Evolutionary conservation across 2,329 filamentous ascomycete genomes (phyloP).

Genomic region (Botrytis paeoniae): DNA sequence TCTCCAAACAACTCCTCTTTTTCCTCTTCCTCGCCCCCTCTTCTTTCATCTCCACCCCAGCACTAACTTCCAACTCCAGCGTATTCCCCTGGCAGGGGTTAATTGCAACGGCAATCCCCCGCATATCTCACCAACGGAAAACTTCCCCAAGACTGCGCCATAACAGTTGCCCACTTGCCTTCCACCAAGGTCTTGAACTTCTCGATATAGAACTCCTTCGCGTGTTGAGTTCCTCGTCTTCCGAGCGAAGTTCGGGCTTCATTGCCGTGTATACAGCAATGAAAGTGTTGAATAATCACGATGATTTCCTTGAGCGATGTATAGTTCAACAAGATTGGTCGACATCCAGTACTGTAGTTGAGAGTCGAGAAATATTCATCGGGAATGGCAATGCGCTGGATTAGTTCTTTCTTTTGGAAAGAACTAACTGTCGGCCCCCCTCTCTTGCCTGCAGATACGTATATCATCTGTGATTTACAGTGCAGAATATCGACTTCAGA

Average conservation of each 20-base stretch:
- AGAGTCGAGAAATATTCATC: neutral
- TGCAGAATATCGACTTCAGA: neutral
- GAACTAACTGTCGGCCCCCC: neutral
- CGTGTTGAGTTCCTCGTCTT: neutral
- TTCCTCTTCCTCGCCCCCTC: neutral
- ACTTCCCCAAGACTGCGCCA: neutral
- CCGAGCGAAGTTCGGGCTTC: neutral
- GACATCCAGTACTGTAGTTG: neutral
- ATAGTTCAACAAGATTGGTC: neutral
- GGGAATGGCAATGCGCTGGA: neutral
- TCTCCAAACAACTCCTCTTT: too few relatives aligned
- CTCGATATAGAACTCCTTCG: neutral
- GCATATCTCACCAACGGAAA: neutral
- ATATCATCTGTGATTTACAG: accelerated
- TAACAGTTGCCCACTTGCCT: neutral
- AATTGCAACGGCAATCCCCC: neutral
- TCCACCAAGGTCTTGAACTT: neutral
- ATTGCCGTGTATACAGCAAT: neutral
- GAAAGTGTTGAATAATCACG: neutral
- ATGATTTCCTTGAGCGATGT: neutral
- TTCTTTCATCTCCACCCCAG: neutral
- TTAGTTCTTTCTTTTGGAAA: neutral
- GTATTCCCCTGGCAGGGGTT: too few relatives aligned
- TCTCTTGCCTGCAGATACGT: accelerated
- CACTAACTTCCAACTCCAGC: neutral